Percentiles rank a stretch among this genome's conserved stretches.
These are phyloP conservation scores for Striga asiatica DNA, from an alignment of 257 asterid genomes.

Conservation along the genomic window DNA sequence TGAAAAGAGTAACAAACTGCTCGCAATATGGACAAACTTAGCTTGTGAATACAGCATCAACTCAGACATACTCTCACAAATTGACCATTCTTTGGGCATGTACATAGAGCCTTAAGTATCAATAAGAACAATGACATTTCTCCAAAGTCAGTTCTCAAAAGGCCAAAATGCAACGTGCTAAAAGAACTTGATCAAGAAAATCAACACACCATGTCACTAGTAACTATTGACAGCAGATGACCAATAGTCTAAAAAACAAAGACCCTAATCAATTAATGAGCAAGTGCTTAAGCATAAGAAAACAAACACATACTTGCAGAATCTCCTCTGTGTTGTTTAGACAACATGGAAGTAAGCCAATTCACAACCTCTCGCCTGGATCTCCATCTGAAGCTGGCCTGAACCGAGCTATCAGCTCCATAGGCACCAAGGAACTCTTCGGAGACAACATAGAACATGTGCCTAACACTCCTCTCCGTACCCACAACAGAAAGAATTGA, in stretches of 20 bases:
- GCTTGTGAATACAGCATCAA: neutral
- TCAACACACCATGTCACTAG: neutral
- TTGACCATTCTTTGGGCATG: neutral
- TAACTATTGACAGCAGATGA: conserved; percentile 3
- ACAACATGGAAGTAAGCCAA: conserved; percentile 94
- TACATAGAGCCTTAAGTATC: neutral
- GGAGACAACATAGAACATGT: conserved; percentile 92
- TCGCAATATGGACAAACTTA: neutral
- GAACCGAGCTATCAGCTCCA: conserved; percentile 55
- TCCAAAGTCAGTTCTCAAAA: neutral
- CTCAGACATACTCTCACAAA: conserved; percentile 1
- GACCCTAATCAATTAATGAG: neutral
- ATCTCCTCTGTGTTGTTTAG: conserved; percentile 66
- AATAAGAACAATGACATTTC: neutral
- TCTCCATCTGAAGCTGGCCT: conserved; percentile 90
- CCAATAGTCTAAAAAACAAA: neutral
- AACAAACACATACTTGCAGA: conserved; percentile 39
- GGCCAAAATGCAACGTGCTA: neutral
- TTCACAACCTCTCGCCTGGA: conserved; percentile 97
- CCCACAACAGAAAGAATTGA: conserved; percentile 90
- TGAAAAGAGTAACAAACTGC: neutral
- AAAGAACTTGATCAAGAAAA: neutral
- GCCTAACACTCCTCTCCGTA: conserved; percentile 96
- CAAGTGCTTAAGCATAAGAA: neutral
- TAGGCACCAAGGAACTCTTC: conserved; percentile 79